These are phyloP conservation scores for Diaporthe helianthi DNA, from an alignment of 2,329 filamentous ascomycete species.

Conservation along the genomic window DNA sequence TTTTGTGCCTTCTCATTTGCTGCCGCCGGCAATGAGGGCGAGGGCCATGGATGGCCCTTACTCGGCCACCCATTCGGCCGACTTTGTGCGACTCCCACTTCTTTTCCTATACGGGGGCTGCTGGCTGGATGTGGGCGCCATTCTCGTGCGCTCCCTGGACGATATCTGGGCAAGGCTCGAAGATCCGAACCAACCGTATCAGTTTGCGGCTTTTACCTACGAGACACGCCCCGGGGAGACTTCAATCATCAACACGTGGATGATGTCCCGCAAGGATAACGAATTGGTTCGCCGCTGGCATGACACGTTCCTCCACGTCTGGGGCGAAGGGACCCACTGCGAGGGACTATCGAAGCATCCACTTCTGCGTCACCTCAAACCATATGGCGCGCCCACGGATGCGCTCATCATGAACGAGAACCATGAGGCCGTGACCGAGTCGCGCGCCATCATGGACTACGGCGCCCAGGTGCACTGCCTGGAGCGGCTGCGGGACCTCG, in stretches of 20 bases:
- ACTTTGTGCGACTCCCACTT: not conserved
- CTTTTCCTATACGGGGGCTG: constrained; percentile 3
- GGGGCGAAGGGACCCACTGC: not conserved
- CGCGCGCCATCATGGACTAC: constrained; percentile 35
- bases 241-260: constrained; percentile 6
- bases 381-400: not conserved
- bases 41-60: not conserved
- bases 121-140: constrained; percentile 6
- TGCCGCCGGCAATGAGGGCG: constrained; percentile 4
- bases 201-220: constrained; percentile 14
- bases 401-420: not conserved
- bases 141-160: not conserved
- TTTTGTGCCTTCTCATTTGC: not conserved
- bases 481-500: constrained; percentile 1
- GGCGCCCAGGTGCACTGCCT: constrained; percentile 30
- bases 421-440: constrained; percentile 20
- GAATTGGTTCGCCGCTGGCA: not conserved
- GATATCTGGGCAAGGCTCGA: not conserved
- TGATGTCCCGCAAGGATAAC: constrained; percentile 3
- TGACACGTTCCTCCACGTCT: not conserved
- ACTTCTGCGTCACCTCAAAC: not conserved
- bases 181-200: not conserved
- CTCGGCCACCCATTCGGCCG: not conserved
- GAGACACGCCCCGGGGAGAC: not conserved
- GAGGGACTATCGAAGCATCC: constrained; percentile 5